Percentiles rank a stretch among this genome's conserved stretches.
These are phyloP conservation scores for Porcisia hertigi DNA, from an alignment of 208 protist genomes.

Conservation along the genomic window DNA sequence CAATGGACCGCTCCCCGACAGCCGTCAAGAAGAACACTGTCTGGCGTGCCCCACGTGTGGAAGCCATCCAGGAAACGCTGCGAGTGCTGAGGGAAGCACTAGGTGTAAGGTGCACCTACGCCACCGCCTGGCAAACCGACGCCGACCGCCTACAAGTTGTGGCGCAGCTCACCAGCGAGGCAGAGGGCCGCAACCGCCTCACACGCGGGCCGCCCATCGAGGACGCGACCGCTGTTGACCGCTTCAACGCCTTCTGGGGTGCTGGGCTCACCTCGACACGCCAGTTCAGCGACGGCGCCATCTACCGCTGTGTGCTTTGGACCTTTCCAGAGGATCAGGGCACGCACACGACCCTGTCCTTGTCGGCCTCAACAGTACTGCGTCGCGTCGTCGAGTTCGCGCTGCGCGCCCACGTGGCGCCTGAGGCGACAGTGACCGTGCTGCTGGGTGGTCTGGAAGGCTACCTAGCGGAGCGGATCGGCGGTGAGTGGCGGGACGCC, in stretches of 20 bases:
- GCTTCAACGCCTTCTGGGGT: conserved; percentile 87
- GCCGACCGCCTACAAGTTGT: conserved; percentile 50
- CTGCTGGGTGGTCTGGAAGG: conserved; percentile 69
- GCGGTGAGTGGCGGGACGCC: conserved; percentile 77
- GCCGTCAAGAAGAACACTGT: conserved; percentile 18
- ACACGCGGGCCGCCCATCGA: conserved; percentile 77
- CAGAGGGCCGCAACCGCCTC: conserved; percentile 74
- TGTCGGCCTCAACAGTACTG: conserved; percentile 59
- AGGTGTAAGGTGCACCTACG: conserved; percentile 40
- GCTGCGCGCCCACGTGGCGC: conserved; percentile 49
- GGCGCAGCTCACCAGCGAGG: conserved; percentile 58
- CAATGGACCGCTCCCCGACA: conserved; percentile 17
- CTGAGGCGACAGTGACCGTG: conserved; percentile 37
- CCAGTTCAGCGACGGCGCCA: conserved; percentile 86
- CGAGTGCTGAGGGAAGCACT: conserved; percentile 53
- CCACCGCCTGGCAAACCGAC: conserved; percentile 51
- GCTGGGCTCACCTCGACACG: conserved; percentile 64
- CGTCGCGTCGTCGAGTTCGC: conserved; percentile 65
- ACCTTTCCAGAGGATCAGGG: conserved; percentile 54
- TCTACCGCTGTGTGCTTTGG: conserved; percentile 88
- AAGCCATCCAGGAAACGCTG: conserved; percentile 27
- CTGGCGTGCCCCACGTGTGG: conserved; percentile 23
- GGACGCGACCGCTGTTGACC: conserved; percentile 58
- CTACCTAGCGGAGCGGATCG: conserved; percentile 65
- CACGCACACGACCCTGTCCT: conserved; percentile 51